Percentiles rank a stretch among this genome's conserved stretches.
These are phyloP conservation scores for Daldinia sp. DNA, from an alignment of 2,329 filamentous ascomycete species.

Conservation along the genomic window DNA sequence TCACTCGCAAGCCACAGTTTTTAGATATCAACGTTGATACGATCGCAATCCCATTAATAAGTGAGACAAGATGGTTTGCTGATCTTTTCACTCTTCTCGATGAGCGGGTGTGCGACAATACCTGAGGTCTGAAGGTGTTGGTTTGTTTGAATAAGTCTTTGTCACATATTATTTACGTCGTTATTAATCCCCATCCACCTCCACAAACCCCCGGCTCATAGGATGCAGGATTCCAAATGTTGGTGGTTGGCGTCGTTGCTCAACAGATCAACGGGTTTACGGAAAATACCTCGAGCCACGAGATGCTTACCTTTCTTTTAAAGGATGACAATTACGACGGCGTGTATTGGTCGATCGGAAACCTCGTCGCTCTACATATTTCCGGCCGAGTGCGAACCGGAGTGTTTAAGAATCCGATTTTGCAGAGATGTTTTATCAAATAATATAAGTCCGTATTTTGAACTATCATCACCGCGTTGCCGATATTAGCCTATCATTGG, in stretches of 20 bases:
- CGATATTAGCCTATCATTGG: neutral
- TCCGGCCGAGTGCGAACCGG: neutral
- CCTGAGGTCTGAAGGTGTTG: too few relatives aligned
- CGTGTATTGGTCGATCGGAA: neutral
- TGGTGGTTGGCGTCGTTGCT: neutral
- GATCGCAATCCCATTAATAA: neutral
- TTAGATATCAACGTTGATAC: neutral
- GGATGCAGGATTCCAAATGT: neutral
- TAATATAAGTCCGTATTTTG: neutral
- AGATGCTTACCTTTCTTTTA: too few relatives aligned
- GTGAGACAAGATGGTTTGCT: neutral
- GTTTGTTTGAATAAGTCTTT: too few relatives aligned
- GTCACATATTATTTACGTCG: too few relatives aligned
- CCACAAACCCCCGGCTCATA: neutral
- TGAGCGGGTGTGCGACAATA: neutral
- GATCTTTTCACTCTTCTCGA: neutral
- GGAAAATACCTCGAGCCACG: neutral
- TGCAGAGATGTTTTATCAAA: neutral
- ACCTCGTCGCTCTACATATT: neutral
- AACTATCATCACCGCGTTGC: neutral
- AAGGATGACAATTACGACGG: neutral
- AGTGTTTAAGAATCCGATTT: neutral
- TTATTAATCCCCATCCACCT: neutral
- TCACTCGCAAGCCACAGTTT: constrained; percentile 13
- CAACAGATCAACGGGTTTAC: neutral